phyloP scores from a whole-genome alignment of 257 asterid genomes.

The Cinchona pubescens region DNA sequence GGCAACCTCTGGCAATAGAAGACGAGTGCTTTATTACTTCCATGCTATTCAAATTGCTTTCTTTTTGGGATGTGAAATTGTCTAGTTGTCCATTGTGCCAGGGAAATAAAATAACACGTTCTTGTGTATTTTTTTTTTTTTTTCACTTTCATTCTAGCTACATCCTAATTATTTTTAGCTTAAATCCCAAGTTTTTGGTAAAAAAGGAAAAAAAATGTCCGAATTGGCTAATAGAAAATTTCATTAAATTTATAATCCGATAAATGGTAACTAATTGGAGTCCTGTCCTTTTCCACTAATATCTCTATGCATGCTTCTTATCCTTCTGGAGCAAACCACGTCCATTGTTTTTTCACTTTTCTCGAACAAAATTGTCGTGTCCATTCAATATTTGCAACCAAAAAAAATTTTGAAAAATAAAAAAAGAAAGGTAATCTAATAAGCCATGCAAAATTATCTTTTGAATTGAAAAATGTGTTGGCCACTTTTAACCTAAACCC shows the following conservation, averaged over 20 bases:
- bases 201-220: too few species aligned
- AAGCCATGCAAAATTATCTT: too few species aligned
- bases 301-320: neutral
- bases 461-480: neutral
- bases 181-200: too few species aligned
- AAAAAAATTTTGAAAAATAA: too few species aligned
- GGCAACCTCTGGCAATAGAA: conserved; percentile 80
- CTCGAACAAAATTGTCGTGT: neutral
- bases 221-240: too few species aligned
- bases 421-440: neutral
- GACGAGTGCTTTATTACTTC: conserved; percentile 63
- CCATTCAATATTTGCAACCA: too few species aligned
- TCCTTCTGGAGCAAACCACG: neutral
- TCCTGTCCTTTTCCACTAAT: neutral
- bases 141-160: too few species aligned
- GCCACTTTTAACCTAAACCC: neutral
- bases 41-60: conserved; percentile 88
- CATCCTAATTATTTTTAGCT: too few species aligned
- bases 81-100: neutral
- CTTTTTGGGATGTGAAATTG: conserved; percentile 59
- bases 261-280: neutral
- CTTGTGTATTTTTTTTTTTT: too few species aligned
- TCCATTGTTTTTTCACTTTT: neutral
- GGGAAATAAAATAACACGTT: neutral
- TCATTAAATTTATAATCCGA: too few species aligned